Evolutionary conservation across 306 rosid species (phyloP), one percentile per base, ranked within the genome.

Genomic region (apple (Malus domestica)): DNA sequence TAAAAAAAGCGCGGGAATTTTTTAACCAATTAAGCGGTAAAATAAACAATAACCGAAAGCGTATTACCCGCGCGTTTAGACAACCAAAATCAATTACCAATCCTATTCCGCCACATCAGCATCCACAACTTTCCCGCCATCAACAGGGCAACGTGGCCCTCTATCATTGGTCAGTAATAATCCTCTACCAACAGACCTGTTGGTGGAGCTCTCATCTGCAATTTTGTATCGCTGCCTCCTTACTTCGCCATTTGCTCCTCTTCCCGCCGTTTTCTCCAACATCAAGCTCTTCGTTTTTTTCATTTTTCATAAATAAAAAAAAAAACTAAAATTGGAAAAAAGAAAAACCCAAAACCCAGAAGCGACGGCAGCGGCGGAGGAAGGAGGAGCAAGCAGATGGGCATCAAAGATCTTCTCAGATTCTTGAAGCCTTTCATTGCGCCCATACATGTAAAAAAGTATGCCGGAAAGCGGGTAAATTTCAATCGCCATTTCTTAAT

Each of bases 341-440:
- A 58, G 51, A 33, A 77, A 79, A 81, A 46, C 86, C 80, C 81
- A 68, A 58, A 83, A 80, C 77, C 83, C 83, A 57, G 13, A 4
- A 19, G 16, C 5, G 44, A 46, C 6, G 4, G 19, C 45, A 9
- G 11, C 45, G 45, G 45, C 45, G 45, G 45, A 42, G 45, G 45
- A 42, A 23, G 52, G 42, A 67, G 40, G 40, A 10, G 23, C 61
- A 55, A 33, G 63, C 57, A 40, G 78, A 94, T 94, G 97, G 97
- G 98, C 19, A 94, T 94, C 86, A 94, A 94, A 84, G 97, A 94
- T 86, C 96, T 94, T 75, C 98, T 94, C 87, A 88, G 85, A 71
- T 94, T 94, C 90, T 83, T 92, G 89, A 94, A 91, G 74, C 98
- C 97, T 51, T 87, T 89, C 80, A 83, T 85, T 2, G 85, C 85